phyloP scores from a whole-genome alignment of 441 rosid species.

The Erodium moschatum region DNA sequence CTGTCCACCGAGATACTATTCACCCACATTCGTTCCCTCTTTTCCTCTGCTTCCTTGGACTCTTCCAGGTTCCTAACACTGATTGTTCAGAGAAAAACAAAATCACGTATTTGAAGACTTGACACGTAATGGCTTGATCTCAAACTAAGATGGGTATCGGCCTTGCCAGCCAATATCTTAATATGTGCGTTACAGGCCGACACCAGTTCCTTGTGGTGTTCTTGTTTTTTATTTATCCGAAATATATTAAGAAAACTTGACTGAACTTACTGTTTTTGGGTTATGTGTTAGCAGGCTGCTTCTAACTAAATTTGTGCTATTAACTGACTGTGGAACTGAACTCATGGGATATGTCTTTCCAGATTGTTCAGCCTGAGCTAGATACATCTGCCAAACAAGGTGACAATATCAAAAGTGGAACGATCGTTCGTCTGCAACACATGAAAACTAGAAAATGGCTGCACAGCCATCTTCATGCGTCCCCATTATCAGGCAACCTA shows the following conservation, averaged over 20 bases:
- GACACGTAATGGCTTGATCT: background rate
- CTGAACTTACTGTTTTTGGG: background rate
- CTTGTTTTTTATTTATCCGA: background rate
- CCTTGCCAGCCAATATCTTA: background rate
- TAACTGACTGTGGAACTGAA: background rate
- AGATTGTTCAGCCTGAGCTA: slow-evolving; percentile 67
- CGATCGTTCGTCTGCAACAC: slow-evolving; percentile 70
- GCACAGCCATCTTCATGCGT: slow-evolving; percentile 88
- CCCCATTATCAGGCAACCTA: slow-evolving; percentile 85
- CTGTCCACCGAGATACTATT: no score
- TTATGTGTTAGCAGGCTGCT: background rate
- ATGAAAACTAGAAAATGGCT: slow-evolving; percentile 90
- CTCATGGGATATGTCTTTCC: slow-evolving; percentile 11
- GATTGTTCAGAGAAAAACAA: background rate
- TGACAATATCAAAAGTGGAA: slow-evolving; percentile 52
- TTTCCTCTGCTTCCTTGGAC: no score
- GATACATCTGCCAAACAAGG: slow-evolving; percentile 74
- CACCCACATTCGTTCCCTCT: no score
- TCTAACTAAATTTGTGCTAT: background rate
- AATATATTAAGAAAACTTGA: background rate
- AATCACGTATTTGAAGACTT: background rate
- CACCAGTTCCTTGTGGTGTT: background rate
- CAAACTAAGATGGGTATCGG: background rate
- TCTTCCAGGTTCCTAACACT: no score
- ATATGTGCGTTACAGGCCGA: background rate